Evolutionary conservation across 345 rosid species (phyloP).

Genomic region (Gossypium longicalyx): DNA sequence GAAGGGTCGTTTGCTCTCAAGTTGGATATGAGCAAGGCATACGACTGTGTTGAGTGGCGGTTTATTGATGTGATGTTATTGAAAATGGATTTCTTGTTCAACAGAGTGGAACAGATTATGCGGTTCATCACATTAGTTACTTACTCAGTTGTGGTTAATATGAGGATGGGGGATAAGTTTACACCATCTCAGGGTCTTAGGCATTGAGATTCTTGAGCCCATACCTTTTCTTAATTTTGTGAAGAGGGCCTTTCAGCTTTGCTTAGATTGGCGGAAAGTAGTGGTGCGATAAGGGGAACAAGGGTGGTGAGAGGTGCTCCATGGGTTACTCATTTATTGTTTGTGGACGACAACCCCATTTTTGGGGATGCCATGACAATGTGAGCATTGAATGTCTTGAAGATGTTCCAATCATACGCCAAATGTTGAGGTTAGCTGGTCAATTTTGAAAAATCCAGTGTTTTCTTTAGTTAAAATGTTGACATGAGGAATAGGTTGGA

Average conservation of each 20-base stretch:
- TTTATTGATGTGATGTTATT: too few species aligned
- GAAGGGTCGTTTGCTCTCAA: not conserved
- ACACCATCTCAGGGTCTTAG: not conserved
- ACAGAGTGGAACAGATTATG: too few species aligned
- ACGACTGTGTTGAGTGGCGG: not conserved
- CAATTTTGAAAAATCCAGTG: not conserved
- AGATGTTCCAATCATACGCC: too few species aligned
- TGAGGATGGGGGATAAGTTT: too few species aligned
- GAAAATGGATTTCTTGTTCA: too few species aligned
- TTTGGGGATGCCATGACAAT: too few species aligned
- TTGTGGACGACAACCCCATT: not conserved
- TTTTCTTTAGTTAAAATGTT: not conserved
- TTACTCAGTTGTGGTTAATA: too few species aligned
- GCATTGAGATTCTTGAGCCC: not conserved
- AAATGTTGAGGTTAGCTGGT: not conserved
- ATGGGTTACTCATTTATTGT: too few species aligned
- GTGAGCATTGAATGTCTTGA: not conserved
- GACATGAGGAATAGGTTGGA: too few species aligned
- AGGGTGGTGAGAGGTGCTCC: not conserved
- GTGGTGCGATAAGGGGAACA: not conserved
- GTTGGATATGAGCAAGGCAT: not conserved
- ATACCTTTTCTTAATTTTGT: too few species aligned
- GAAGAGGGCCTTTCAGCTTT: too few species aligned
- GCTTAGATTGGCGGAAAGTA: fast-evolving
- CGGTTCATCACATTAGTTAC: fast-evolving